phyloP scores from a whole-genome alignment of 768 basidiomycete genomes.

The Gyrodon lividus region DNA sequence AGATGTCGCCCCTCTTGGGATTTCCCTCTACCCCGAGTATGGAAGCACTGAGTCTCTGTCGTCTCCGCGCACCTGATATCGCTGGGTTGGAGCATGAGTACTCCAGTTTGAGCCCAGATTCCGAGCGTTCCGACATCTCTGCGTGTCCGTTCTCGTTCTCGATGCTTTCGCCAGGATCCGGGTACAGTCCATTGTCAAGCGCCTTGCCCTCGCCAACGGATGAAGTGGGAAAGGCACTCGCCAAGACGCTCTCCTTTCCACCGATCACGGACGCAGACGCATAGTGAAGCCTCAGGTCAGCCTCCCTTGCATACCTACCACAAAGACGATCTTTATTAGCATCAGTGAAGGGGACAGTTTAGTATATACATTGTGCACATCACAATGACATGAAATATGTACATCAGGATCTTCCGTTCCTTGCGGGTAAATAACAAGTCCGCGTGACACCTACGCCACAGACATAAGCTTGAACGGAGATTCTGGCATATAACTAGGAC shows the following conservation, averaged over 20 bases:
- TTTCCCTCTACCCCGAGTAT: not conserved
- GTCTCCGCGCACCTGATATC: not conserved
- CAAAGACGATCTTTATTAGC: not conserved
- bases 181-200: slow-evolving; percentile 1
- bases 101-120: not conserved
- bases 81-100: not conserved
- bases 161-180: not conserved
- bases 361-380: slow-evolving; percentile 3
- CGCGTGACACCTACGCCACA: slow-evolving; percentile 30
- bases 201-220: slow-evolving; percentile 8
- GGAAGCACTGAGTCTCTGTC: not conserved
- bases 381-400: slow-evolving; percentile 17
- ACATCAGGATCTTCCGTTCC: slow-evolving; percentile 29
- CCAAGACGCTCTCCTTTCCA: slow-evolving; percentile 6
- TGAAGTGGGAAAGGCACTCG: slow-evolving; percentile 3
- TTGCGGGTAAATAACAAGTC: slow-evolving; percentile 20
- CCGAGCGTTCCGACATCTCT: slow-evolving; percentile 1
- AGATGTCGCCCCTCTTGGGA: not conserved
- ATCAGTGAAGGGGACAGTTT: not conserved
- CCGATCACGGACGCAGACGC: slow-evolving; percentile 1
- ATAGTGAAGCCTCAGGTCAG: not conserved
- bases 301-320: not conserved
- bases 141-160: not conserved
- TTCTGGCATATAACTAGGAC: slow-evolving; percentile 27
- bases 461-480: slow-evolving; percentile 20